Evolutionary conservation across 2,329 filamentous ascomycete genomes (phyloP).

Genomic region (Aureobasidium mangrovei): DNA sequence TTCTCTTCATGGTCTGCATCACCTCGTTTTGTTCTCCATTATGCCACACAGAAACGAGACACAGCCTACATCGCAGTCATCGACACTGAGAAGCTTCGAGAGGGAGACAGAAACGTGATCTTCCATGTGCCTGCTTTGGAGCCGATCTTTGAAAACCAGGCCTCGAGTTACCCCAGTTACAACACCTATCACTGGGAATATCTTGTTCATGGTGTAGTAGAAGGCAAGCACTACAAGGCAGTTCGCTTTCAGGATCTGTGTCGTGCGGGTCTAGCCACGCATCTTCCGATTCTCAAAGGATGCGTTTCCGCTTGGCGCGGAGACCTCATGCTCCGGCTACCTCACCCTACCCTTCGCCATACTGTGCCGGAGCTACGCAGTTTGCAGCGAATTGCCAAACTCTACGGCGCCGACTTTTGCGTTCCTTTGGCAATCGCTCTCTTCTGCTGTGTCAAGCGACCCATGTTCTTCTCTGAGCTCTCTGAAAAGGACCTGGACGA

Average conservation of each 20-base stretch:
- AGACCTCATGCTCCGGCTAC: background rate
- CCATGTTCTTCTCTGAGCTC: background rate
- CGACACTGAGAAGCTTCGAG: background rate
- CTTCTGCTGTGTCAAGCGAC: background rate
- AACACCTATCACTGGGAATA: background rate
- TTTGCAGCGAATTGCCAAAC: background rate
- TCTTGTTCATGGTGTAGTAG: background rate
- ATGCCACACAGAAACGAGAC: background rate
- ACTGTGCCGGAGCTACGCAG: background rate
- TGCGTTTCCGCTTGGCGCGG: background rate
- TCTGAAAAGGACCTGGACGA: background rate
- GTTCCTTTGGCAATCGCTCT: background rate
- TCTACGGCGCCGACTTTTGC: background rate
- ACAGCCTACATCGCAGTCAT: background rate
- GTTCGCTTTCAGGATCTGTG: background rate
- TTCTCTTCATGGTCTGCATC: constrained; percentile 4
- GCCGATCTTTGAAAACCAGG: background rate
- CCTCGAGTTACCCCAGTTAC: background rate
- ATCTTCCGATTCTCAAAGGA: background rate
- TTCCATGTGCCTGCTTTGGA: background rate
- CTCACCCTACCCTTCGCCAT: background rate
- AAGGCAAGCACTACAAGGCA: constrained; percentile 1
- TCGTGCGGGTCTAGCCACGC: background rate
- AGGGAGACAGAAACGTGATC: background rate
- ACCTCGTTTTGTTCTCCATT: background rate